Conservation (phyloP, 2,329 filamentous ascomycete species). For the Sporothrix brunneoviolacea region DNA sequence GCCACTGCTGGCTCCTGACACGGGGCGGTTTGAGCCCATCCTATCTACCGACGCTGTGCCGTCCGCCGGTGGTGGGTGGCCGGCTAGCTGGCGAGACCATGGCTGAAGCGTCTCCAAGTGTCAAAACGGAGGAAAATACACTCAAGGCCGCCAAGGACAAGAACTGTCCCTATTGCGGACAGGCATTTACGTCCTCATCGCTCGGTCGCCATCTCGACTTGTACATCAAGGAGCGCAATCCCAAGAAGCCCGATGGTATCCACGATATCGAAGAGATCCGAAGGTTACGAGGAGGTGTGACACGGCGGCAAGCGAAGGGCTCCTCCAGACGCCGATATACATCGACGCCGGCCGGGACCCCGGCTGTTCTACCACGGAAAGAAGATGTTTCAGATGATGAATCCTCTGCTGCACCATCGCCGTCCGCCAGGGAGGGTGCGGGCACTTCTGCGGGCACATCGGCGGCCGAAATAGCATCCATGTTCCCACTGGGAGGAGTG, state of each 20-base stretch:
- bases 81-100: constrained; percentile 15
- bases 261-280: constrained; percentile 87
- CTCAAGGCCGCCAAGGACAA: constrained; percentile 68
- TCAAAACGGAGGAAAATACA: constrained; percentile 23
- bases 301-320: constrained; percentile 70
- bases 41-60: no score
- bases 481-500: constrained; percentile 45
- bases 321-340: constrained; percentile 53
- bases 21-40: no score
- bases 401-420: constrained; percentile 25
- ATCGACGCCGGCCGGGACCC: constrained; percentile 52
- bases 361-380: constrained; percentile 34
- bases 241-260: constrained; percentile 76
- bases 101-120: constrained; percentile 23
- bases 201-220: constrained; percentile 89
- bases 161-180: constrained; percentile 78
- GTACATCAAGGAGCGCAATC: constrained; percentile 90
- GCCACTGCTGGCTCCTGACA: no score
- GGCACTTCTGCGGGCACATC: constrained; percentile 39
- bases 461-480: constrained; percentile 35
- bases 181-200: constrained; percentile 88
- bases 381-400: constrained; percentile 36
- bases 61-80: not conserved
- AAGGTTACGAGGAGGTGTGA: constrained; percentile 77
- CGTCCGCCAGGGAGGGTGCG: constrained; percentile 36